Conservation (phyloP, 2,329 filamentous ascomycete genomes). For the Xylariaceae sp. region DNA sequence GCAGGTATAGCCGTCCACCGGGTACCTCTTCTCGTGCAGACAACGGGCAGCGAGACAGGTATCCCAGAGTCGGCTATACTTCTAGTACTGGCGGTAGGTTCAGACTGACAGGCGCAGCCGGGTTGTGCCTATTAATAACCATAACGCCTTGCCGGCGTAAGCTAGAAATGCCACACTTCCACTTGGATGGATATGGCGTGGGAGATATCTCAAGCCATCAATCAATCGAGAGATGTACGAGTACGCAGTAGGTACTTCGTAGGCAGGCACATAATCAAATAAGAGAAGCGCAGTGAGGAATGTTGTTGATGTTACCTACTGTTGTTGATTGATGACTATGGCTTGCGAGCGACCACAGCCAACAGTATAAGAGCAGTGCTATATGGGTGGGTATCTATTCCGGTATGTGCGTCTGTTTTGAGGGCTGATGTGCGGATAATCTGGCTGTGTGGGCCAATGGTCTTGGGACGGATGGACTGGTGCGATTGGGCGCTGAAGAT, state of each 20-base stretch:
- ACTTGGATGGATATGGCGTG: not conserved
- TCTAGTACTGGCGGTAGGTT: not conserved
- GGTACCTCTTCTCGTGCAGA: not conserved
- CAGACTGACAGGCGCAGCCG: not conserved
- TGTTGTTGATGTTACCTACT: not conserved
- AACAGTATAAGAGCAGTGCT: not conserved
- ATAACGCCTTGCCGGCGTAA: not conserved
- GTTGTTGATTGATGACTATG: not conserved
- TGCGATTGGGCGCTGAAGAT: not conserved
- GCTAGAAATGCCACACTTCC: slow-evolving; percentile 1
- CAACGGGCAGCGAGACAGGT: not conserved
- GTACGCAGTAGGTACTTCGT: not conserved
- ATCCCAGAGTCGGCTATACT: not conserved
- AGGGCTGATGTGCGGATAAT: not conserved
- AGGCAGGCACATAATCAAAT: not conserved
- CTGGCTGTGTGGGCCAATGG: not conserved
- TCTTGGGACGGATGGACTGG: slow-evolving; percentile 1
- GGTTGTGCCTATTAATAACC: not conserved
- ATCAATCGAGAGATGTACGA: not conserved
- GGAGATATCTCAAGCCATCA: not conserved
- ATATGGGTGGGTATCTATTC: not conserved
- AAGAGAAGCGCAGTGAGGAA: not conserved
- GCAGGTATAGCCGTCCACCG: not conserved
- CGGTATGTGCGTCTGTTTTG: not conserved
- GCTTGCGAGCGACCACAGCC: not conserved